Evolutionary conservation across 371 early-diverging fungal species (phyloP).

Genomic region (Mortierella sp.): DNA sequence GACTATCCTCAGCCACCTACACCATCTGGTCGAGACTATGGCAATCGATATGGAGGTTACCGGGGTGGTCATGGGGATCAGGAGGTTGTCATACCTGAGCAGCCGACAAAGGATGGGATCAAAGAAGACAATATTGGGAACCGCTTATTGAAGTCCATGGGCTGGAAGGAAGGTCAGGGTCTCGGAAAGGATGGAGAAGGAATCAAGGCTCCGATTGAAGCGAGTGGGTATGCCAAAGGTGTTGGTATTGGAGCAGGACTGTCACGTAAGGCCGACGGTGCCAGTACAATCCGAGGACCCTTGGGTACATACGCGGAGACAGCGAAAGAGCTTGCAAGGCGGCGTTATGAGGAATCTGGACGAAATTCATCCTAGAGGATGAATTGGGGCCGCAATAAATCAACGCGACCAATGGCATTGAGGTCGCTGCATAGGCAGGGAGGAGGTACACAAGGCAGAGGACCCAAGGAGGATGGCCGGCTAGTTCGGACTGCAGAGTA

Average conservation of each 20-base stretch:
- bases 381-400: too few species aligned
- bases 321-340: constrained; percentile 50
- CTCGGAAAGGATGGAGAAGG: constrained; percentile 62
- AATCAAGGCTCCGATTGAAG: constrained; percentile 54
- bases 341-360: constrained; percentile 47
- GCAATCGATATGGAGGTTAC: constrained; percentile 7
- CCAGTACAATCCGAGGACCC: constrained; percentile 13
- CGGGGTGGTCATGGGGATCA: constrained; percentile 19
- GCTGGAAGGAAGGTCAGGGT: constrained; percentile 78
- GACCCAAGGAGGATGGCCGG: too few species aligned
- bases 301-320: constrained; percentile 34
- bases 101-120: constrained; percentile 55
- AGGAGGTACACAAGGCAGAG: too few species aligned
- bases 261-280: constrained; percentile 29
- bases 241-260: constrained; percentile 50
- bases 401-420: too few species aligned
- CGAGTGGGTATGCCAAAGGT: constrained; percentile 40
- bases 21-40: constrained; percentile 18
- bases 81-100: constrained; percentile 39
- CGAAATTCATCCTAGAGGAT: constrained; percentile 3
- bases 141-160: constrained; percentile 71
- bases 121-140: constrained; percentile 68
- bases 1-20: constrained; percentile 56
- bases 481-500: too few species aligned
- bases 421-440: too few species aligned